Percentiles rank a stretch among this genome's conserved stretches.
Conservation (phyloP, 306 rosid species). For the Fragaria iinumae region DNA sequence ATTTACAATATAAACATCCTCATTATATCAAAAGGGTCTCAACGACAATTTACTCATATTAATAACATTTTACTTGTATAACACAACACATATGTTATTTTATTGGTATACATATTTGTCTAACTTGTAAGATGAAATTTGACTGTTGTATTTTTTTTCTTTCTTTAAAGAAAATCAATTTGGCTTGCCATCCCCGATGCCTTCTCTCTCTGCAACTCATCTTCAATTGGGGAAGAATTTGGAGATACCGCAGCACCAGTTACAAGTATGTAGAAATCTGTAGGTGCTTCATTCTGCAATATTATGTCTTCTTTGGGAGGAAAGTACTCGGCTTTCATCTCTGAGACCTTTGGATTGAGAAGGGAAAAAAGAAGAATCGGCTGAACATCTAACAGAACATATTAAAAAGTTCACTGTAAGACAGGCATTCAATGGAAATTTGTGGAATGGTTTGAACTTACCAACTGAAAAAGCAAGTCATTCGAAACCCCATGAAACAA, state of each 20-base stretch:
- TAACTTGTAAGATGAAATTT: too few species aligned
- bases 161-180: too few species aligned
- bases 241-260: constrained; percentile 95
- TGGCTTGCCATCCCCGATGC: too few species aligned
- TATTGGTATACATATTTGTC: too few species aligned
- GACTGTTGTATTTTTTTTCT: too few species aligned
- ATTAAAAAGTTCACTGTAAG: constrained; percentile 7
- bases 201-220: too few species aligned
- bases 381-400: neutral
- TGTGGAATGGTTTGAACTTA: constrained; percentile 32
- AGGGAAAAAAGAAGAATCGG: constrained; percentile 13
- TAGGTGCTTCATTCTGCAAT: constrained; percentile 94
- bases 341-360: constrained; percentile 60
- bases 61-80: too few species aligned
- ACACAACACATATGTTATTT: too few species aligned
- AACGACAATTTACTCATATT: too few species aligned
- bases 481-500: constrained; percentile 82
- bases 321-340: constrained; percentile 97
- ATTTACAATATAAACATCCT: too few species aligned
- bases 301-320: constrained; percentile 97
- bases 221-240: too few species aligned
- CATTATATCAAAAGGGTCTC: too few species aligned
- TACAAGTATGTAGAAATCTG: constrained; percentile 84
- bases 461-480: constrained; percentile 90
- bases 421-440: constrained; percentile 4